Evolutionary conservation across 2,329 filamentous ascomycete genomes (phyloP), one percentile per base, ranked within the genome.

Genomic region (Pseudonectria buxi): DNA sequence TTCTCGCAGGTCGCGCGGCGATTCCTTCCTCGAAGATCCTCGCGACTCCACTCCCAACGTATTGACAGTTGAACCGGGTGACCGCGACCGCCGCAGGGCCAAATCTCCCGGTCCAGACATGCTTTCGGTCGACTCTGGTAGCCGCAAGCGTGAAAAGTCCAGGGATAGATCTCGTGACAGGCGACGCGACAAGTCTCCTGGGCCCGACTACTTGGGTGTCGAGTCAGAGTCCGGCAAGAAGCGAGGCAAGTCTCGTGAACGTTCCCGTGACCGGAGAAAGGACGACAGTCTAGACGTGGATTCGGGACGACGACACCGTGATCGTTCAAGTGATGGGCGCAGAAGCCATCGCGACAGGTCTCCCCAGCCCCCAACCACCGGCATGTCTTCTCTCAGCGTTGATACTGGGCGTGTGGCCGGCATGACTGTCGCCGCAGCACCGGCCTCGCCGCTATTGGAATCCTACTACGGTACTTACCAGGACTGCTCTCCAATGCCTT

Each of bases 401-500:
- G 65, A 64, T 44, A 68, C 66, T 3, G 63, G 64, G 6, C 62
- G 64, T n/a, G 33, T 55, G 3, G 57, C 57, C 14, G 56, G 50
- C 33, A 44, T 67, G 32, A 69, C 74, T 10, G 57, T 78, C 2
- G 64, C 73, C 3, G 64, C 67, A 14, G 73, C 86, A 2, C 86
- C 88, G 0, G 78, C 78, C 1, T 95, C 87, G 43, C 92, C 90
- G 1, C 69, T 96, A 32, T 76, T 95, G 2, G 90, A 96, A 62
- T 82, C 92, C 1, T 96, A 96, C 62, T 83, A 82, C 43, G 90
- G 90, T 26, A 95, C 89, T 1, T 96, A 94, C 52, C 90, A 96
- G 61, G 86, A 86, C 39, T 85, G 94, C 50, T 95, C 89, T 0
- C 89, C 90, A 0, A 95, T 95, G 86, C 89, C 89, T 0, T 88